Conservation (phyloP, 2,329 filamentous ascomycete species). For the Xylaria sp. region DNA sequence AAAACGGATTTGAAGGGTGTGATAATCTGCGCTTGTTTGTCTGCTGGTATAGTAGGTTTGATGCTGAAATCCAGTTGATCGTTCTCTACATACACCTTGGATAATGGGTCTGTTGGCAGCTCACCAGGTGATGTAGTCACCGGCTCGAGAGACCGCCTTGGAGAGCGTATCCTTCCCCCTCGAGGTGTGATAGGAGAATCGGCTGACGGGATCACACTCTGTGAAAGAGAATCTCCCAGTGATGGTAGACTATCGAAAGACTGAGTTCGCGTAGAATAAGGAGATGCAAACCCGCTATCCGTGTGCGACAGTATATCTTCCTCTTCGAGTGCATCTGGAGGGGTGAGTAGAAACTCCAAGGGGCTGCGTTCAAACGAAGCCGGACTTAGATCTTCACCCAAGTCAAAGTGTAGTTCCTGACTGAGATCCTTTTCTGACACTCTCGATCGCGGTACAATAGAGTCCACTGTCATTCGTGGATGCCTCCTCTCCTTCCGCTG, state of each 20-base stretch:
- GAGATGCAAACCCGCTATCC: conserved; percentile 65
- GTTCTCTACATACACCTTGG: conserved; percentile 50
- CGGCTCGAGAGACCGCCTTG: conserved; percentile 64
- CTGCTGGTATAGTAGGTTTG: conserved; percentile 43
- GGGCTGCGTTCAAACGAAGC: conserved; percentile 64
- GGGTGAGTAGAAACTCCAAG: conserved; percentile 68
- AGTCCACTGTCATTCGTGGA: conserved; percentile 64
- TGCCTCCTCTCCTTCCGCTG: conserved; percentile 45
- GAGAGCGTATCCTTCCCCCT: conserved; percentile 56
- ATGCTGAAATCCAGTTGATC: conserved; percentile 62
- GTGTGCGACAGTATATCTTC: conserved; percentile 58
- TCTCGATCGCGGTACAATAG: conserved; percentile 64
- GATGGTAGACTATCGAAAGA: conserved; percentile 73
- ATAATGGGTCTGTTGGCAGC: conserved; percentile 61
- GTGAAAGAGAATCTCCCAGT: conserved; percentile 65
- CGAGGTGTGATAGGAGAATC: conserved; percentile 61
- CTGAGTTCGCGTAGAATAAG: conserved; percentile 65
- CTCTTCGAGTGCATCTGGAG: conserved; percentile 67
- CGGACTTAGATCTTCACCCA: conserved; percentile 39
- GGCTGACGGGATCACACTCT: conserved; percentile 61
- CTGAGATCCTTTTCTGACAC: conserved; percentile 70
- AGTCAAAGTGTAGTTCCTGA: conserved; percentile 45
- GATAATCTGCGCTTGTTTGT: conserved; percentile 52
- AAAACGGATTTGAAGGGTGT: conserved; percentile 67
- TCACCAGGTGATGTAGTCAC: conserved; percentile 66